Base-by-base conservation (phyloP, 1,284 basidiomycete species). In the Apiotrichum gamsii region DNA sequence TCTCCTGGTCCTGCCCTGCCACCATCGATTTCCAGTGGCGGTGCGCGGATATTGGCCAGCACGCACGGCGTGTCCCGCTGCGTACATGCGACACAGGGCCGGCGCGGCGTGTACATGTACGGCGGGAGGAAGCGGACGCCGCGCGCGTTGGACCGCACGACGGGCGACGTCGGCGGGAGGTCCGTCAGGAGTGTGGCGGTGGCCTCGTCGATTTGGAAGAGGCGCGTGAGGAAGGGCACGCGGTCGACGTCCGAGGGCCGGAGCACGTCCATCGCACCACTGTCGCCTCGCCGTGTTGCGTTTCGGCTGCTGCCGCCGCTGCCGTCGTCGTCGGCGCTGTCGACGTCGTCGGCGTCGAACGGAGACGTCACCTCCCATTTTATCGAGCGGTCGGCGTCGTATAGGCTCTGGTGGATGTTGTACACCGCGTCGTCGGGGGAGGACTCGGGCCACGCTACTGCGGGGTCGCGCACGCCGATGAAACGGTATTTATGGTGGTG, bases 41-140 rank as follows among this genome's bases (percentile, higher is more conserved):
- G 46, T 3, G 39, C 34, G 4, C 33, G 39, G 5, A 47, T 25
- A 14, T 35, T 19, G 23, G 16, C 29, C 10, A 42, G 13, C 20
- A 37, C 18, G 23, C 46, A 47, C 3, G 35, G 39, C 15, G 13
- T 15, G 6, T 31, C 35, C 1, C 13, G 3, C 2, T 16, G 4
- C 1, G 11, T 8, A 18, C 46, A 47, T 2, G n/a, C 14, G 5
- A 31, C 21, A 29, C 46, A 47, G 1, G 28, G 6, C 10, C 18
- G 28, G 4, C 21, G n/a, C 5, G 46, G 46, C 3, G 14, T 37
- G 46, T 38, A 47, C 34, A 47, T 23, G 39, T 47, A 47, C 13
- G 32, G 20, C 19, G 46, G 46, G 8, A 47, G 39, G 16, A 39
- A 23, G n/a, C 21, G 30, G 8, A 23, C 9, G 8, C 38, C 23